Conservation (phyloP, 805 yeast genomes). For the Metschnikowia shivogae region DNA sequence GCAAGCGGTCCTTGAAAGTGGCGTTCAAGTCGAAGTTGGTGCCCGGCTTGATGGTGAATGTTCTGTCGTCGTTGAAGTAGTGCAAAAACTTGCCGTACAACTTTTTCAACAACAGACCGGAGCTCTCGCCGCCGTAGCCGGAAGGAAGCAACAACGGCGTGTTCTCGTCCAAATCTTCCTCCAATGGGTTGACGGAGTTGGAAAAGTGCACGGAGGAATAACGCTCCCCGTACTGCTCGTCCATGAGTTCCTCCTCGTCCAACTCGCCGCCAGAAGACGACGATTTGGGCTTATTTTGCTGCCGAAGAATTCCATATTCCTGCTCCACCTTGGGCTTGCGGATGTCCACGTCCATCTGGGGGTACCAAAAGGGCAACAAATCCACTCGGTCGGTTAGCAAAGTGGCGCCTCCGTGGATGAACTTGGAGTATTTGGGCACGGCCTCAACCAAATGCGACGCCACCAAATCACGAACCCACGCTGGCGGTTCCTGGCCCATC, state of each 20-base stretch:
- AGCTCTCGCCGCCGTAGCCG: constrained; percentile 25
- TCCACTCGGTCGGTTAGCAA: constrained; percentile 78
- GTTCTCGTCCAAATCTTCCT: constrained; percentile 47
- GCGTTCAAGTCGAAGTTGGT: constrained; percentile 42
- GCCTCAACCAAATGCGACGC: constrained; percentile 94
- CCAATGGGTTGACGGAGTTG: constrained; percentile 43
- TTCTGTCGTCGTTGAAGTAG: constrained; percentile 42
- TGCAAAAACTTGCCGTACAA: constrained; percentile 36
- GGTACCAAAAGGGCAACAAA: constrained; percentile 93
- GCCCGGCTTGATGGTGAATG: constrained; percentile 42
- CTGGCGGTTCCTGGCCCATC: constrained; percentile 98
- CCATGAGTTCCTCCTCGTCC: constrained; percentile 67
- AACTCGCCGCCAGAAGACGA: constrained; percentile 51
- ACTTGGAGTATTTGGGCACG: constrained; percentile 95
- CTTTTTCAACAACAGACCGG: constrained; percentile 31
- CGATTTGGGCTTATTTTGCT: constrained; percentile 26
- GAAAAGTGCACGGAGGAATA: constrained; percentile 40
- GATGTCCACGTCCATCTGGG: constrained; percentile 95
- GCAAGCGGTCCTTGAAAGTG: constrained; percentile 56
- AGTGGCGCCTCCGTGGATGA: constrained; percentile 95
- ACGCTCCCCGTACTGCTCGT: constrained; percentile 21
- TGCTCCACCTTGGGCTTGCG: constrained; percentile 73
- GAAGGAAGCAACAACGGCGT: constrained; percentile 42
- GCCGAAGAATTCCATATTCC: constrained; percentile 60
- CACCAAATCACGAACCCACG: constrained; percentile 92